These are phyloP conservation scores for Benincasa hispida DNA, from an alignment of 306 rosid species.

Conservation along the genomic window DNA sequence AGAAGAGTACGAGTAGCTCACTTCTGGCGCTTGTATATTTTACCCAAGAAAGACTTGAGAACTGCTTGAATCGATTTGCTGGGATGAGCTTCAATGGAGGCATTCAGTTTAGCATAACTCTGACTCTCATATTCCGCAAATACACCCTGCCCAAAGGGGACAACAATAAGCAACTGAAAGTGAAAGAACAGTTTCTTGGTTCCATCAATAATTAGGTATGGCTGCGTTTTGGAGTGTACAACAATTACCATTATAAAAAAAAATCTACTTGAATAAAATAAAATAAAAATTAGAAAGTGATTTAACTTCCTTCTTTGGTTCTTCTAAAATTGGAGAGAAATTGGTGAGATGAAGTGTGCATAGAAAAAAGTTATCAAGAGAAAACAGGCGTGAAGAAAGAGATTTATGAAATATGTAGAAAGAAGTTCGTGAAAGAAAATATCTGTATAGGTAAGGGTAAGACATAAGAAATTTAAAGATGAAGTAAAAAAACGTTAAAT, in stretches of 20 bases:
- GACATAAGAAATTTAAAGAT: background rate
- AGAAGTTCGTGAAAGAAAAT: too few species aligned
- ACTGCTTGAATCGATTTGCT: conserved; percentile 69
- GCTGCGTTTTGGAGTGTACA: background rate
- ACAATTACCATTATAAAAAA: background rate
- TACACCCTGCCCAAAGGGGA: conserved; percentile 27
- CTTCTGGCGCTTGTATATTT: conserved; percentile 86
- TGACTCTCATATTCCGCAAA: conserved; percentile 61
- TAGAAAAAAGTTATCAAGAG: background rate
- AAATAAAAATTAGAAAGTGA: too few species aligned
- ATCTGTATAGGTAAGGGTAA: too few species aligned
- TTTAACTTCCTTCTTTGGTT: too few species aligned
- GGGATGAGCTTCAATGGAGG: conserved; percentile 72
- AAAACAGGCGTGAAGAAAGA: too few species aligned
- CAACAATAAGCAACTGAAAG: background rate
- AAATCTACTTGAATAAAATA: too few species aligned
- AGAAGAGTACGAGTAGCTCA: background rate
- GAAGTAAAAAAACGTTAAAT: background rate
- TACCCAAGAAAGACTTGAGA: conserved; percentile 74
- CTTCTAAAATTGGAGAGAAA: background rate
- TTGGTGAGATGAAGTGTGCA: background rate
- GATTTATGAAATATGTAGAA: too few species aligned
- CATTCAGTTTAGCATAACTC: conserved; percentile 50
- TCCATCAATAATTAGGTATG: background rate
- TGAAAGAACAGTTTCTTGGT: background rate